phyloP scores from a whole-genome alignment of 2,329 filamentous ascomycete genomes.

The Monosporascus ibericus region DNA sequence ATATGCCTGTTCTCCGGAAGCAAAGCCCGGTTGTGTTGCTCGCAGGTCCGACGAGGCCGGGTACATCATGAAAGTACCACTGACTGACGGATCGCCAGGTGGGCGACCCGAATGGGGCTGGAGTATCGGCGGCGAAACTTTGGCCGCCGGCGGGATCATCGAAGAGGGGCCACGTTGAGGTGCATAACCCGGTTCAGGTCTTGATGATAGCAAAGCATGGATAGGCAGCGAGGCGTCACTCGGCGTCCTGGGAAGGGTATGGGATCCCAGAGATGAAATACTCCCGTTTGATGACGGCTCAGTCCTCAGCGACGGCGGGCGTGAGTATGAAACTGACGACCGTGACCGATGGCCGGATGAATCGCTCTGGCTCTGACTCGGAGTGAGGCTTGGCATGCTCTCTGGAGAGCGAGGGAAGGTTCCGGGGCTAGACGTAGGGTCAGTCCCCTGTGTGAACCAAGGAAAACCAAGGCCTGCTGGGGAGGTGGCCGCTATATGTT shows the following conservation, averaged over 20 bases:
- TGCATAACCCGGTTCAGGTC: conserved; percentile 19
- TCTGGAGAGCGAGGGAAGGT: conserved; percentile 20
- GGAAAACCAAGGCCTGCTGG: conserved; percentile 5
- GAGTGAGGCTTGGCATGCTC: conserved; percentile 10
- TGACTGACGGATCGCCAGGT: background rate
- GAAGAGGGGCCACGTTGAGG: conserved; percentile 4
- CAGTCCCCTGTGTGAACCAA: conserved; percentile 10
- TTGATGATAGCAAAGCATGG: conserved; percentile 44
- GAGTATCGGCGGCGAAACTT: conserved; percentile 12
- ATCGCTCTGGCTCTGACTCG: conserved; percentile 11
- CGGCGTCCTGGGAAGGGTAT: conserved; percentile 35
- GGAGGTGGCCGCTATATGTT: conserved; percentile 12
- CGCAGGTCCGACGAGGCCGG: background rate
- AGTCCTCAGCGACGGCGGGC: conserved; percentile 36
- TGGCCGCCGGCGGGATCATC: conserved; percentile 6
- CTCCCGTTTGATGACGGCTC: conserved; percentile 41
- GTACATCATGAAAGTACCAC: background rate
- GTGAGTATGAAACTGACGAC: conserved; percentile 23
- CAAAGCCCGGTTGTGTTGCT: background rate
- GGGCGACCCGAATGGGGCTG: conserved; percentile 11
- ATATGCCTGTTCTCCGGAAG: background rate
- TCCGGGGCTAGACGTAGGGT: conserved; percentile 15
- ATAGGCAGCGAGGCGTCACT: conserved; percentile 49
- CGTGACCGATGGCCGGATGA: conserved; percentile 11
- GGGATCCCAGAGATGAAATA: conserved; percentile 34